phyloP scores from a whole-genome alignment of 148 eudicot genomes.

The Amaranthus hypochondriacus region DNA sequence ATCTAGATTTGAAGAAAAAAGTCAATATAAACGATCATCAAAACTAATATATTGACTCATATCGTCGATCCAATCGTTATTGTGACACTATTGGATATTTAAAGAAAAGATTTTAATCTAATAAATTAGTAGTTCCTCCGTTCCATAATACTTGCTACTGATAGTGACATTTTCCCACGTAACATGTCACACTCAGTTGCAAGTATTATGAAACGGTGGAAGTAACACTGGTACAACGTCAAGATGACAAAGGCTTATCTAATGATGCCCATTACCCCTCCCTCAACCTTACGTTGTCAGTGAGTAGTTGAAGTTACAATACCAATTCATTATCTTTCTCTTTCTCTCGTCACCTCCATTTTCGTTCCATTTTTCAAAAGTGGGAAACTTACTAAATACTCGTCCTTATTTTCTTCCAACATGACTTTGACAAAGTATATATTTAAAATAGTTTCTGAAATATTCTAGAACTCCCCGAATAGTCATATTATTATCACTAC shows the following conservation, averaged over 20 bases:
- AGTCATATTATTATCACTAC: not conserved
- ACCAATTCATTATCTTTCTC: not conserved
- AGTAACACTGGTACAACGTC: not conserved
- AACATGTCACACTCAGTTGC: too few species aligned
- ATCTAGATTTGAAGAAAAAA: too few species aligned
- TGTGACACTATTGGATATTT: too few species aligned
- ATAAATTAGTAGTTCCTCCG: too few species aligned
- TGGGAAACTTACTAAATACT: slow-evolving; percentile 4
- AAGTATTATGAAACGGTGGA: too few species aligned
- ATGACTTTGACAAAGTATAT: slow-evolving; percentile 4
- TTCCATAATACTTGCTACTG: too few species aligned
- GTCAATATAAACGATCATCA: too few species aligned
- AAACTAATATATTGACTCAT: too few species aligned
- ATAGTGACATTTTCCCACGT: too few species aligned
- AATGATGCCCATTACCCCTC: not conserved
- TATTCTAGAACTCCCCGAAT: slow-evolving; percentile 25
- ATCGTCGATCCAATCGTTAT: too few species aligned
- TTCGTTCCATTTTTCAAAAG: slow-evolving; percentile 19
- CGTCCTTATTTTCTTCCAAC: not conserved
- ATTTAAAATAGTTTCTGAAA: slow-evolving; percentile 4
- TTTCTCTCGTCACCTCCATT: not conserved
- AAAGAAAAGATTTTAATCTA: too few species aligned
- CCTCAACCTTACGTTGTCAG: not conserved
- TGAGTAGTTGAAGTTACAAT: not conserved
- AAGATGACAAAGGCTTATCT: slow-evolving; percentile 6